Evolutionary conservation across 2,329 filamentous ascomycete species (phyloP), one percentile per base, ranked within the genome.

Genomic region (Dactylellina drechsleri): DNA sequence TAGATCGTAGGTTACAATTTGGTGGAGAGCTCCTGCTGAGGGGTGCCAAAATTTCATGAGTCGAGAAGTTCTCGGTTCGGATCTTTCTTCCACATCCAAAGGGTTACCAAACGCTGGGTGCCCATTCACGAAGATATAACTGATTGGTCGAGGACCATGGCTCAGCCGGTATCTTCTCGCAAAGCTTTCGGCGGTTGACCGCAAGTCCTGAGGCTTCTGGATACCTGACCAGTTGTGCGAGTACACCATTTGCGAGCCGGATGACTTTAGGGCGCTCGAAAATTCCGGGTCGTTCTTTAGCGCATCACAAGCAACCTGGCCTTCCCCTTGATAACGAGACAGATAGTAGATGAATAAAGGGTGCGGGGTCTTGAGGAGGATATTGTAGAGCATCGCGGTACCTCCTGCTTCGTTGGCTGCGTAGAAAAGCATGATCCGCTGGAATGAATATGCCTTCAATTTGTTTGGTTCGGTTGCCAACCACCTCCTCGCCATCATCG

Each of bases 51-150:
- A 61, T 26, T 65, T 67, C 20, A 49, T 23, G 1, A 75, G 31
- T 2, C 71, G 41, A 7, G 28, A 4, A 10, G 54, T 8, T 26
- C 64, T 52, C 8, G 7, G 1, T 1, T 7, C 13, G 2, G n/a
- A n/a, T 2, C 12, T 5, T 45, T 75, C 71, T 0, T 53, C 31
- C 1, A 6, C 2, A 13, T 67, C 4, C 8, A 13, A 18, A 6
- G 58, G 40, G 0, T 49, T 16, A 10, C 70, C 70, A 23, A 45
- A 74, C 16, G 47, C 56, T 26, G 40, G 58, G 41, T 75, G 58
- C 12, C 71, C 71, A 28, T 75, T 75, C 6, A 64, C 28, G 31
- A 75, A 68, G 12, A 75, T 40, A 26, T 75, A 75, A 47, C 71
- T 75, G 23, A 75, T 59, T 12, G 71, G 71, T 2, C 64, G 64